Percentiles rank a stretch among this genome's conserved stretches.
phyloP scores from a whole-genome alignment of 2,329 filamentous ascomycete species.

The Phaeosphaeria sp. region DNA sequence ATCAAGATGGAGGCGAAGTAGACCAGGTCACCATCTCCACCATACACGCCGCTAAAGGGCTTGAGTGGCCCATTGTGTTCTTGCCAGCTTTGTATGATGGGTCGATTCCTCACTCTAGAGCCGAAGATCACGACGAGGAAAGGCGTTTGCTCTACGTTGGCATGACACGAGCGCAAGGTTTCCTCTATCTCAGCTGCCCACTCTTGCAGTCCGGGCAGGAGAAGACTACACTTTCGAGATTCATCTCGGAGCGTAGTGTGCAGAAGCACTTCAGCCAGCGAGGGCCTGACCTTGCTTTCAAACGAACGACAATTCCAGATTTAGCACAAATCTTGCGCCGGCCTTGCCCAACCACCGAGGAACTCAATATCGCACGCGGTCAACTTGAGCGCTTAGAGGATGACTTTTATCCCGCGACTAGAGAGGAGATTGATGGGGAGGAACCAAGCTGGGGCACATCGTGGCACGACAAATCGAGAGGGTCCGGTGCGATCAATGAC shows the following conservation, averaged over 20 bases:
- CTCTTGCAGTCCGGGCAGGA: slow-evolving; percentile 68
- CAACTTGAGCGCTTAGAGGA: slow-evolving; percentile 42
- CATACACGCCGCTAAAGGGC: slow-evolving; percentile 92
- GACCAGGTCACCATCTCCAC: slow-evolving; percentile 87
- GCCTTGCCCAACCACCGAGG: slow-evolving; percentile 60
- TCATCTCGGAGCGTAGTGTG: slow-evolving; percentile 66
- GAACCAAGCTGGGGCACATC: slow-evolving; percentile 25
- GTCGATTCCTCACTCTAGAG: slow-evolving; percentile 85
- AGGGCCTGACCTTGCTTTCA: slow-evolving; percentile 69
- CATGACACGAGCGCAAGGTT: slow-evolving; percentile 88
- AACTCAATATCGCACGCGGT: slow-evolving; percentile 29
- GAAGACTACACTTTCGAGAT: slow-evolving; percentile 72
- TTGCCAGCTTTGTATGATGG: slow-evolving; percentile 89
- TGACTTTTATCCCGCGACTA: slow-evolving; percentile 42
- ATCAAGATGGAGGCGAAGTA: slow-evolving; percentile 65
- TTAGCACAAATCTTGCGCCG: slow-evolving; percentile 76
- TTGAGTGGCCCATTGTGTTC: slow-evolving; percentile 97
- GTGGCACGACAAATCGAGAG: slow-evolving; percentile 14
- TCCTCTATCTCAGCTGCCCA: slow-evolving; percentile 86
- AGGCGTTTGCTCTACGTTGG: slow-evolving; percentile 89
- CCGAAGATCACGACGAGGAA: slow-evolving; percentile 88
- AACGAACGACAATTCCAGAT: slow-evolving; percentile 65
- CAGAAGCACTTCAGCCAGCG: slow-evolving; percentile 62
- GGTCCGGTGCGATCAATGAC: slow-evolving; percentile 6
- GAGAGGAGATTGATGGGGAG: slow-evolving; percentile 44